Conservation (phyloP, 345 rosid genomes). For the Linum tenue region DNA sequence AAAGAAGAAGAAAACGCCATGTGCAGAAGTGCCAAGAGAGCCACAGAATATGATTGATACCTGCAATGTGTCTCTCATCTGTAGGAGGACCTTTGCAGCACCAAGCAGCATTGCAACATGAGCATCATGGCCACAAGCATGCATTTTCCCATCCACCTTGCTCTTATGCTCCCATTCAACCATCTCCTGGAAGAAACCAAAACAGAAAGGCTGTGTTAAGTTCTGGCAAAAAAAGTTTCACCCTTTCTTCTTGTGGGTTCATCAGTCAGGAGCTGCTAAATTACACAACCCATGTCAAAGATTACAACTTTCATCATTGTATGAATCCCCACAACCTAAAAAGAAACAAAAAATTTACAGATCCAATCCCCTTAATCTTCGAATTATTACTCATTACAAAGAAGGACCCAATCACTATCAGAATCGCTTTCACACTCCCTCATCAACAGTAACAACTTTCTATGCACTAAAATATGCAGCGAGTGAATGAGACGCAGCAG, state of each 20-base stretch:
- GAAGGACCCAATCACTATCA: neutral
- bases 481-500: neutral
- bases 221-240: neutral
- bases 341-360: too few species aligned
- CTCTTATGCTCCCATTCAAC: constrained; percentile 40
- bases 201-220: neutral
- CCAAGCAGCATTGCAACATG: constrained; percentile 53
- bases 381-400: neutral
- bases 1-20: neutral
- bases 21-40: neutral
- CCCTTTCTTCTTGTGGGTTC: neutral
- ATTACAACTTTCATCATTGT: neutral
- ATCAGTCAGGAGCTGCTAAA: neutral
- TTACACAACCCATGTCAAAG: neutral
- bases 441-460: neutral
- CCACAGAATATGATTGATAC: constrained; percentile 10
- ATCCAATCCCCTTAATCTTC: neutral
- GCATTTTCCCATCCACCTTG: constrained; percentile 45
- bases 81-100: constrained; percentile 52
- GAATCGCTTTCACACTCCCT: neutral
- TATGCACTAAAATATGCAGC: neutral
- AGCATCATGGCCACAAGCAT: constrained; percentile 52
- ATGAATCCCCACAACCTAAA: neutral
- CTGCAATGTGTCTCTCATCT: constrained; percentile 28
- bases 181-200: constrained; percentile 20